Percentiles rank a stretch among this genome's conserved stretches.
These are phyloP conservation scores for Fonsecaea multimorphosa DNA, from an alignment of 2,329 filamentous ascomycete species.

Conservation along the genomic window DNA sequence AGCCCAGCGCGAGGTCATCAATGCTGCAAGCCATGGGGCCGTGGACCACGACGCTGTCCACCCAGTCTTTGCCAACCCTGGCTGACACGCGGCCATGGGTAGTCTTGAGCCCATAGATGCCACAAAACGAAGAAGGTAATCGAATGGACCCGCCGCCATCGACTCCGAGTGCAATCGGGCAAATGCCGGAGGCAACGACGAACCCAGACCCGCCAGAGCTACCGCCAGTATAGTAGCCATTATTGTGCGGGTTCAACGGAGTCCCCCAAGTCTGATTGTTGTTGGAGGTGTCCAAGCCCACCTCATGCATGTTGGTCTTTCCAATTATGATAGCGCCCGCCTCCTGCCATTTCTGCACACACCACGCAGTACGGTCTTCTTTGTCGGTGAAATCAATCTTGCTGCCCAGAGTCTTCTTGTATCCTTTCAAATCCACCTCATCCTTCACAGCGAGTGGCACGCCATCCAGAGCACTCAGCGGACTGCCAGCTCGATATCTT, in stretches of 20 bases:
- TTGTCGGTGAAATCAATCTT: constrained; percentile 61
- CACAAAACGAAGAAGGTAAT: constrained; percentile 76
- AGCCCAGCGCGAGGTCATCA: constrained; percentile 79
- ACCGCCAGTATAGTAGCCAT: constrained; percentile 77
- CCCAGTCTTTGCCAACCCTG: constrained; percentile 64
- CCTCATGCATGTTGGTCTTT: constrained; percentile 80
- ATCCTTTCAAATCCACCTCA: constrained; percentile 74
- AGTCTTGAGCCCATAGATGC: constrained; percentile 80
- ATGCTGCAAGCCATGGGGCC: constrained; percentile 79
- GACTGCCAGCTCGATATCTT: constrained; percentile 70
- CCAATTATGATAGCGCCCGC: constrained; percentile 77
- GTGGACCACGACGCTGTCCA: constrained; percentile 68
- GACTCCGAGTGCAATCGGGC: constrained; percentile 76
- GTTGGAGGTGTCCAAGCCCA: constrained; percentile 81
- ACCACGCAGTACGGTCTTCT: constrained; percentile 67
- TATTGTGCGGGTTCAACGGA: constrained; percentile 78
- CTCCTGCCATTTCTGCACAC: constrained; percentile 72
- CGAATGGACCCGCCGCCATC: constrained; percentile 79
- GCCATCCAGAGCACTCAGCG: constrained; percentile 75
- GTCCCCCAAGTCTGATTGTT: constrained; percentile 79
- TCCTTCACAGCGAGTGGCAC: constrained; percentile 86
- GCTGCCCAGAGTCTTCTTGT: constrained; percentile 70
- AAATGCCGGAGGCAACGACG: constrained; percentile 70
- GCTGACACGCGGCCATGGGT: constrained; percentile 69
- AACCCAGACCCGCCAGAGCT: constrained; percentile 80